Conservation (phyloP, 179 eudicot species). For the Beta lomatogona region DNA sequence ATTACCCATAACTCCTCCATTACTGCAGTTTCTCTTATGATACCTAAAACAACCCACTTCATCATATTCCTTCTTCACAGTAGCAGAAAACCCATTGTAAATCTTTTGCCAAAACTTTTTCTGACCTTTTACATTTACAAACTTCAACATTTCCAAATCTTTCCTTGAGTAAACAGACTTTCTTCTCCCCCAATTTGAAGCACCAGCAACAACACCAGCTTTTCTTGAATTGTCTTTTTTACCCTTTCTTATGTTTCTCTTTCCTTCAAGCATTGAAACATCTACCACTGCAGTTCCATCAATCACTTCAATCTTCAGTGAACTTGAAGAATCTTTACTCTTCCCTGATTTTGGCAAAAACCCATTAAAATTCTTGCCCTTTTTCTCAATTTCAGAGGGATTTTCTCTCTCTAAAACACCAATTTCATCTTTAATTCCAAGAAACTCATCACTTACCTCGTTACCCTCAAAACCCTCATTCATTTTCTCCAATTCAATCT, state of each 20-base stretch:
- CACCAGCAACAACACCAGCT: conserved; percentile 5
- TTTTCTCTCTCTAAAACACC: not conserved
- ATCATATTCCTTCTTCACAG: conserved; percentile 56
- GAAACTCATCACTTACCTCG: not conserved
- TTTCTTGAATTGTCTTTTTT: conserved; percentile 12
- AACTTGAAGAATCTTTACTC: conserved; percentile 17
- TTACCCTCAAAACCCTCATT: not conserved
- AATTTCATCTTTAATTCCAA: not conserved
- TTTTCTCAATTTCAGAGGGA: not conserved
- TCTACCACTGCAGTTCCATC: conserved; percentile 47
- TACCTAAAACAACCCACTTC: conserved; percentile 36
- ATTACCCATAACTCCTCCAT: conserved; percentile 20
- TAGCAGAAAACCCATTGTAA: conserved; percentile 48
- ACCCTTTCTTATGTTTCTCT: conserved; percentile 23
- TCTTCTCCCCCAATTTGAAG: conserved; percentile 24
- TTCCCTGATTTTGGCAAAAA: conserved; percentile 3
- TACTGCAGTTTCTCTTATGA: conserved; percentile 31
- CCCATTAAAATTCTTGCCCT: conserved; percentile 2
- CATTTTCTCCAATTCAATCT: conserved; percentile 5
- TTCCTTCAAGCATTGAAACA: conserved; percentile 16
- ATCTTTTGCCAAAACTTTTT: conserved; percentile 66
- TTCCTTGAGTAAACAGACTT: conserved; percentile 47
- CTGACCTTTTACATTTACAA: conserved; percentile 47
- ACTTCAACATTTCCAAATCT: conserved; percentile 60
- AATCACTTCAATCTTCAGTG: conserved; percentile 38